These are phyloP conservation scores for Haberlea rhodopensis DNA, from an alignment of 257 asterid species.

Conservation along the genomic window DNA sequence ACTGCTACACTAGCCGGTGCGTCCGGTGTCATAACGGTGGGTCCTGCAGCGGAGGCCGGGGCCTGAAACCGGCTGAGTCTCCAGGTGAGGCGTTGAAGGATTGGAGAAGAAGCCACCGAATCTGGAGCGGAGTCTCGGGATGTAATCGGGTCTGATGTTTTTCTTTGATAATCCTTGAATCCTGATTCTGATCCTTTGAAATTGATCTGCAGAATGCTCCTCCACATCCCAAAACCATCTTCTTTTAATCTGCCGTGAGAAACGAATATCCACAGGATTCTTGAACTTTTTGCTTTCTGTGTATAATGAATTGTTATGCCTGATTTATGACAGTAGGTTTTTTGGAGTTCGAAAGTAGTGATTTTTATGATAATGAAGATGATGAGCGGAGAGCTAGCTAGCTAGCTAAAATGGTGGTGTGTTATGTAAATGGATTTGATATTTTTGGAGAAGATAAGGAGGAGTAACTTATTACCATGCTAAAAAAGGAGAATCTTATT, in stretches of 20 bases:
- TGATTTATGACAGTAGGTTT: not conserved
- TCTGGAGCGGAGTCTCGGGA: slow-evolving; percentile 42
- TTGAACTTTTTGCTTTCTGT: not conserved
- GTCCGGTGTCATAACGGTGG: slow-evolving; percentile 21
- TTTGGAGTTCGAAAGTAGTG: not conserved
- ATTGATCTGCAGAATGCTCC: slow-evolving; percentile 91
- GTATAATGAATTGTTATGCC: not conserved
- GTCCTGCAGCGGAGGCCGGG: slow-evolving; percentile 59
- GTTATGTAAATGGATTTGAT: slow-evolving; percentile 13
- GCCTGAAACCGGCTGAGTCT: slow-evolving; percentile 45
- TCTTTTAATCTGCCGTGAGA: slow-evolving; percentile 1
- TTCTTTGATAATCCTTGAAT: slow-evolving; percentile 28
- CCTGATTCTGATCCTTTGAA: slow-evolving; percentile 52
- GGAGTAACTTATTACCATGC: too few relatives aligned
- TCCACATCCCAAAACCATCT: slow-evolving; percentile 91
- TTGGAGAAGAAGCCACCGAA: slow-evolving; percentile 65
- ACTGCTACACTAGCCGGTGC: not conserved
- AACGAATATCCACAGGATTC: not conserved
- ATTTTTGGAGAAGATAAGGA: slow-evolving; percentile 22
- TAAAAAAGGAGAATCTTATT: too few relatives aligned
- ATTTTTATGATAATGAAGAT: slow-evolving; percentile 16
- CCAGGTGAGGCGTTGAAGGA: slow-evolving; percentile 83
- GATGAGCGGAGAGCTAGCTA: slow-evolving; percentile 5
- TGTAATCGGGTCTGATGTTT: slow-evolving; percentile 43
- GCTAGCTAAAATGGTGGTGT: slow-evolving; percentile 22